phyloP scores from a whole-genome alignment of 1,284 basidiomycete genomes.

The Ustilago hordei region DNA sequence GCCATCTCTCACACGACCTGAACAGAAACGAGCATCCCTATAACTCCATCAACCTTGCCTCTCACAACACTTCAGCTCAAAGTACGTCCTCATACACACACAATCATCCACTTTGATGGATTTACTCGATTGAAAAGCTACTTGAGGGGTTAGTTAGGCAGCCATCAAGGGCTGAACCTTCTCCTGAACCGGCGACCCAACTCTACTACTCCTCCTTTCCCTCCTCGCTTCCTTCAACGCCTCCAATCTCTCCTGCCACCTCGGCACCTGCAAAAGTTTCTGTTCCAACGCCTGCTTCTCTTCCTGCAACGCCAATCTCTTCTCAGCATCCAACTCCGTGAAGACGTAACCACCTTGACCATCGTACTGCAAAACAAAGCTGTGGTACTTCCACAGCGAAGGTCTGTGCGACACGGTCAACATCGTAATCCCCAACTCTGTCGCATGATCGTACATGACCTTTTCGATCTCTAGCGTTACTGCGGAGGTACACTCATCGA shows the following conservation, averaged over 20 bases:
- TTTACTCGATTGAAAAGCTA: neutral
- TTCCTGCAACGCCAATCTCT: conserved; percentile 88
- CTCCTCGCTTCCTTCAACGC: conserved; percentile 74
- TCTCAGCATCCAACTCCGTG: conserved; percentile 91
- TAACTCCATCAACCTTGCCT: neutral
- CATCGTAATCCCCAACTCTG: conserved; percentile 71
- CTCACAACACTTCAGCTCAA: neutral
- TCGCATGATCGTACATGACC: conserved; percentile 94
- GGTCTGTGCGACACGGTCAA: conserved; percentile 73
- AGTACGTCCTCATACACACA: neutral
- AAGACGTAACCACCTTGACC: conserved; percentile 76
- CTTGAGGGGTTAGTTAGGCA: conserved; percentile 8
- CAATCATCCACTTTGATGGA: neutral
- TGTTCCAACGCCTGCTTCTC: conserved; percentile 76
- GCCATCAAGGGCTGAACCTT: conserved; percentile 20
- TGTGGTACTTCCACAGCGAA: conserved; percentile 92
- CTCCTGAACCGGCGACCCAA: conserved; percentile 29
- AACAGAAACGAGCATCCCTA: neutral
- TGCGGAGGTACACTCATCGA: conserved; percentile 94
- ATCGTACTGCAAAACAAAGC: conserved; percentile 80
- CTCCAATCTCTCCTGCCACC: conserved; percentile 80
- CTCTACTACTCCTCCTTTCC: conserved; percentile 26
- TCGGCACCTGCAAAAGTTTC: conserved; percentile 75
- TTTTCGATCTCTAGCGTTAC: conserved; percentile 94
- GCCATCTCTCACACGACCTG: neutral